Evolutionary conservation across 1,139 yeast genomes (phyloP).

Genomic region (Torulaspora globosa): DNA sequence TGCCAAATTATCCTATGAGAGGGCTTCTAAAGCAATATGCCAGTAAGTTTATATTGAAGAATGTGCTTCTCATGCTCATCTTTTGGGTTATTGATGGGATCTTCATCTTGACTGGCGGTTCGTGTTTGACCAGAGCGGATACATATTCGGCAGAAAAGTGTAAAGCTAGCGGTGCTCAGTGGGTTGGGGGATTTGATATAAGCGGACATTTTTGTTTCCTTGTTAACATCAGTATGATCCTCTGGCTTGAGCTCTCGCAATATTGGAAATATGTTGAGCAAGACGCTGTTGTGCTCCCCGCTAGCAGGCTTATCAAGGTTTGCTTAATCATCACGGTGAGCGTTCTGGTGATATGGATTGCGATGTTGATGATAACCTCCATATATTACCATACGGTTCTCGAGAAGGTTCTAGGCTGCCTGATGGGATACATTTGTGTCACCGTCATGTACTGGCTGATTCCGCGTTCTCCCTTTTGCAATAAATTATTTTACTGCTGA

Average conservation of each 20-base stretch:
- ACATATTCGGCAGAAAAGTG: conserved; percentile 31
- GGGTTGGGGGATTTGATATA: conserved; percentile 58
- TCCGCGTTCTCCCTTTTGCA: conserved; percentile 22
- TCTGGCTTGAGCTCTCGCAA: conserved; percentile 40
- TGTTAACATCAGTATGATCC: conserved; percentile 45
- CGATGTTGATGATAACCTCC: conserved; percentile 51
- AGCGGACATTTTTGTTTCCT: conserved; percentile 63
- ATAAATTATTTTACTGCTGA: conserved; percentile 17
- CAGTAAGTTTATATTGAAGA: conserved; percentile 31
- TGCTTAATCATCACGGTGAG: conserved; percentile 14
- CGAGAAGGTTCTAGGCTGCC: conserved; percentile 54
- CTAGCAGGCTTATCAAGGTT: conserved; percentile 12
- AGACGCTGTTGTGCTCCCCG: conserved; percentile 14
- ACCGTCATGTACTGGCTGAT: conserved; percentile 34
- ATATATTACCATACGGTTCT: conserved; percentile 57
- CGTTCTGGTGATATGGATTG: conserved; percentile 42
- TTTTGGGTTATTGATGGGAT: conserved; percentile 37
- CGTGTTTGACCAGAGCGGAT: conserved; percentile 26
- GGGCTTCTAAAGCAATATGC: conserved; percentile 23
- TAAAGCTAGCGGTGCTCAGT: conserved; percentile 37
- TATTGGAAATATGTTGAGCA: conserved; percentile 17
- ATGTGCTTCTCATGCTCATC: conserved; percentile 20
- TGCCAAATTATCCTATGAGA: conserved; percentile 1
- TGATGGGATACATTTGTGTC: conserved; percentile 46
- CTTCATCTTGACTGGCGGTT: conserved; percentile 39